Percentiles rank a stretch among this genome's conserved stretches.
Evolutionary conservation across 495 filamentous ascomycete species (phyloP).

Genomic region (Penicillium macrosclerotiorum): DNA sequence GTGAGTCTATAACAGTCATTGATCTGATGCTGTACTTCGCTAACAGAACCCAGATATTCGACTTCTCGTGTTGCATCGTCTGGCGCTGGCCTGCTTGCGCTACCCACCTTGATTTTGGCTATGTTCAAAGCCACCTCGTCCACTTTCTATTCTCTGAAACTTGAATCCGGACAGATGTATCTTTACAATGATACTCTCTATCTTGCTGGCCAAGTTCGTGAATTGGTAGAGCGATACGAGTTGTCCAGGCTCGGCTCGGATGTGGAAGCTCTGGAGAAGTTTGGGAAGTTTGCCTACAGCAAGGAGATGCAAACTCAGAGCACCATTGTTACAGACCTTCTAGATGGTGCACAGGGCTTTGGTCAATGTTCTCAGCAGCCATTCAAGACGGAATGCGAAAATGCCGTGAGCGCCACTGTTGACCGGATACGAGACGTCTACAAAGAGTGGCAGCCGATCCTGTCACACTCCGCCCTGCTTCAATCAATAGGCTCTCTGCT

Average conservation of each 20-base stretch:
- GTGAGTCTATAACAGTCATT: conserved; percentile 38
- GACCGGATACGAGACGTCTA: conserved; percentile 67
- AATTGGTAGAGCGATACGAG: conserved; percentile 49
- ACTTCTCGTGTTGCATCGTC: conserved; percentile 64
- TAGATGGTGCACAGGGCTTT: conserved; percentile 74
- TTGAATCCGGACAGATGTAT: conserved; percentile 76
- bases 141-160: conserved; percentile 66
- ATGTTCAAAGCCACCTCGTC: conserved; percentile 89
- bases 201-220: conserved; percentile 68
- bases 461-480: conserved; percentile 76
- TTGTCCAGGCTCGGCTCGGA: conserved; percentile 64
- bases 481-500: conserved; percentile 83
- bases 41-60: conserved; percentile 36
- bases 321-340: conserved; percentile 76
- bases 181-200: conserved; percentile 90
- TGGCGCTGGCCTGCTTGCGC: conserved; percentile 68
- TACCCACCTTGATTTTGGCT: conserved; percentile 82
- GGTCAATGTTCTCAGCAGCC: conserved; percentile 58
- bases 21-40: conserved; percentile 2
- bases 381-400: conserved; percentile 64
- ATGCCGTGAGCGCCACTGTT: conserved; percentile 66
- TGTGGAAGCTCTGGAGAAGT: conserved; percentile 67
- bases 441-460: conserved; percentile 71
- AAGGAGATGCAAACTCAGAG: conserved; percentile 85
- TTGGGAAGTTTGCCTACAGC: conserved; percentile 80